A percentile compares a stretch with the other conserved stretches of the same genome.
These are phyloP conservation scores for Albugo laibachii DNA, from an alignment of 352 stramenopile species.

Conservation along the genomic window DNA sequence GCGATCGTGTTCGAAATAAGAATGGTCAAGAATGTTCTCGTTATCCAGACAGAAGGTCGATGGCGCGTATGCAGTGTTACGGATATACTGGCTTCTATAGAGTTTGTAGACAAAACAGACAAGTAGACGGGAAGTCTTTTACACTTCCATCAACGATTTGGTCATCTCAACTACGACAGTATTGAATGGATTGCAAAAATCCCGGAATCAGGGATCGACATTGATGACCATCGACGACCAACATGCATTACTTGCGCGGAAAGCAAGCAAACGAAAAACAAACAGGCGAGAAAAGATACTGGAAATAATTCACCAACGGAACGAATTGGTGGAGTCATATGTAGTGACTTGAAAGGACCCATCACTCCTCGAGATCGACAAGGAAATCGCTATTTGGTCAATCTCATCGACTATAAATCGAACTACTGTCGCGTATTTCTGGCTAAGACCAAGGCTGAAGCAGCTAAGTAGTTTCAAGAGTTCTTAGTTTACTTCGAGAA, in stretches of 20 bases:
- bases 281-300: background rate
- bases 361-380: no score
- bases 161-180: background rate
- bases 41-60: background rate
- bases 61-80: background rate
- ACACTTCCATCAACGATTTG: slow-evolving; percentile 1
- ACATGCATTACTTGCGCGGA: background rate
- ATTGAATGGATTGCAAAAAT: background rate
- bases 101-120: background rate
- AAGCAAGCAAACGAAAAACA: slow-evolving; percentile 1
- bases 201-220: background rate
- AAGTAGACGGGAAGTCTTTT: background rate
- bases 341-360: no score
- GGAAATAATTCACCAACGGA: background rate
- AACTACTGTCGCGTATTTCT: no score
- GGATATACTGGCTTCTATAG: background rate
- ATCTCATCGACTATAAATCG: no score
- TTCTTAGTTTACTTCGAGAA: no score
- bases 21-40: background rate
- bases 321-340: slow-evolving; percentile 1
- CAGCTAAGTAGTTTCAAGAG: no score
- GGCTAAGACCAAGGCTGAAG: no score
- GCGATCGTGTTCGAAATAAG: background rate
- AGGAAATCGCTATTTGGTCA: no score
- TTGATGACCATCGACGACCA: background rate